Conservation (phyloP, 768 basidiomycete genomes). For the Tricholoma hemisulphureum region DNA sequence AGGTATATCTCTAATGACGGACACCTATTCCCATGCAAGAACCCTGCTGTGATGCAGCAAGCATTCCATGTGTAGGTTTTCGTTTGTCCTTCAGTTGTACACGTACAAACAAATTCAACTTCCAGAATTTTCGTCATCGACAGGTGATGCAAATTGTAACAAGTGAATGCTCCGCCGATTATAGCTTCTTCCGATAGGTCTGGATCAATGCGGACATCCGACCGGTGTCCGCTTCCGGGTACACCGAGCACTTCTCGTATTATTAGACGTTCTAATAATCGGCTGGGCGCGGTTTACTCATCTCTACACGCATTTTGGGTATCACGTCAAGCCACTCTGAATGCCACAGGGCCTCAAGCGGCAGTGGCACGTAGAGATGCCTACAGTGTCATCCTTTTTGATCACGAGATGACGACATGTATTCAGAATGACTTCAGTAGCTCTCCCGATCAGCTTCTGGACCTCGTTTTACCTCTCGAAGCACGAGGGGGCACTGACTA, state of each 20-base stretch:
- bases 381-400: constrained; percentile 55
- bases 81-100: not conserved
- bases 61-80: constrained; percentile 58
- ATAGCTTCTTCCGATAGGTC: constrained; percentile 37
- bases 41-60: constrained; percentile 51
- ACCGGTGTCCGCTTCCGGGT: constrained; percentile 43
- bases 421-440: constrained; percentile 48
- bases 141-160: not conserved
- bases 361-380: constrained; percentile 44
- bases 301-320: constrained; percentile 57
- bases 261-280: constrained; percentile 36
- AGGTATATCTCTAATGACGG: constrained; percentile 57
- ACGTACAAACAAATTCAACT: not conserved
- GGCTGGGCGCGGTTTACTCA: constrained; percentile 59
- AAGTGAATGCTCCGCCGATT: not conserved
- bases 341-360: constrained; percentile 9
- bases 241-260: constrained; percentile 44
- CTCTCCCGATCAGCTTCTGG: constrained; percentile 44
- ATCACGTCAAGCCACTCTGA: constrained; percentile 43
- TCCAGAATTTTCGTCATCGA: constrained; percentile 1
- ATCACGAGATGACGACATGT: constrained; percentile 17
- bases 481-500: constrained; percentile 44
- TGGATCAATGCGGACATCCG: constrained; percentile 44
- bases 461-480: constrained; percentile 30
- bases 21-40: constrained; percentile 51